A percentile compares a stretch with the other conserved stretches of the same genome.
These are phyloP conservation scores for Starmerella sirachaensis DNA, from an alignment of 805 yeast genomes.

Conservation along the genomic window DNA sequence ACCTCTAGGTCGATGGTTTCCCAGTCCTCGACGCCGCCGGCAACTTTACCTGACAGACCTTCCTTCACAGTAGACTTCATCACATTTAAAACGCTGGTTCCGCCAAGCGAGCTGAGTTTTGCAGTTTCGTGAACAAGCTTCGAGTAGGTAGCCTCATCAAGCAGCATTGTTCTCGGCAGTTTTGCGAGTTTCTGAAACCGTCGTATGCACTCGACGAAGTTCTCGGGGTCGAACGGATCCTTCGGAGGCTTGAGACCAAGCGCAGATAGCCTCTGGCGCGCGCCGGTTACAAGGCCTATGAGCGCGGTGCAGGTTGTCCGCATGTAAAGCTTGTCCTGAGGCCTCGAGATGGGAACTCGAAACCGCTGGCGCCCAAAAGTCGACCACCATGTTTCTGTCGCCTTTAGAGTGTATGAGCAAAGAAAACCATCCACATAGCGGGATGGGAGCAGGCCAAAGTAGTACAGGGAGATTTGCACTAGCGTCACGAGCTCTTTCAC, in stretches of 20 bases:
- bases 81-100: conserved; percentile 32
- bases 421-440: conserved; percentile 70
- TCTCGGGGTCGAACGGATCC: conserved; percentile 71
- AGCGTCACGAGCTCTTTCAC: conserved; percentile 61
- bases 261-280: conserved; percentile 50
- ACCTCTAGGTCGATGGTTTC: conserved; percentile 21
- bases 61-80: conserved; percentile 68
- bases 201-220: conserved; percentile 53
- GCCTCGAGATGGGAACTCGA: conserved; percentile 17
- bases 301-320: conserved; percentile 57
- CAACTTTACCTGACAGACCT: conserved; percentile 23
- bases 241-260: conserved; percentile 51
- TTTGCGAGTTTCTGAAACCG: conserved; percentile 67
- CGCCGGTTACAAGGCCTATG: conserved; percentile 61
- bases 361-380: conserved; percentile 40
- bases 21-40: conserved; percentile 18
- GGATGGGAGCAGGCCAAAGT: conserved; percentile 62
- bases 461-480: conserved; percentile 63
- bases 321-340: conserved; percentile 19
- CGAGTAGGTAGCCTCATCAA: conserved; percentile 47
- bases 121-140: conserved; percentile 39
- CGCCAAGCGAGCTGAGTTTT: conserved; percentile 28
- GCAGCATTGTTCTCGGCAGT: conserved; percentile 38
- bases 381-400: conserved; percentile 73
- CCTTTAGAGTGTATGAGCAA: conserved; percentile 64